A percentile compares a stretch with the other conserved stretches of the same genome.
phyloP scores from a whole-genome alignment of 2,329 filamentous ascomycete species.

The Cladorrhinum sp. region DNA sequence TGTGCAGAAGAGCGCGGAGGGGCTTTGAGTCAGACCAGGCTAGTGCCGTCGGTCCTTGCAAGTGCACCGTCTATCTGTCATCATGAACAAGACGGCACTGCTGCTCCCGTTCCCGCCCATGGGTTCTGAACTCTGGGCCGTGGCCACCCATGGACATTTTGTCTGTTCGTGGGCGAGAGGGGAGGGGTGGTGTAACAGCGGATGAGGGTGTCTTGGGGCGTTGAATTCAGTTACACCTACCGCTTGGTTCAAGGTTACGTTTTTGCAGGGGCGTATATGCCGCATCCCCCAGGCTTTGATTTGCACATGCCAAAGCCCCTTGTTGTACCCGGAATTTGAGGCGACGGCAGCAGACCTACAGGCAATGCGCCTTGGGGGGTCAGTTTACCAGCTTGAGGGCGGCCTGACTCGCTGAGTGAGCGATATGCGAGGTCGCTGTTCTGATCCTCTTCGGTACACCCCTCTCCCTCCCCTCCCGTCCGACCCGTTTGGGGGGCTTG shows the following conservation, averaged over 20 bases:
- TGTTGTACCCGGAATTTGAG: constrained; percentile 19
- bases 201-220: background rate
- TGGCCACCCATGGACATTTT: background rate
- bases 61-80: constrained; percentile 8
- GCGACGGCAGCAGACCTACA: constrained; percentile 15
- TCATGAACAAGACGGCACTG: constrained; percentile 8
- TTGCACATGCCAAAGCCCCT: constrained; percentile 28
- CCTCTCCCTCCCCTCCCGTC: constrained; percentile 20
- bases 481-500: constrained; percentile 14
- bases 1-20: background rate
- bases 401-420: constrained; percentile 32
- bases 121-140: background rate
- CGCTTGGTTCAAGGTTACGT: constrained; percentile 14
- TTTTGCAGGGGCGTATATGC: constrained; percentile 27
- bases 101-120: constrained; percentile 7
- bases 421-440: constrained; percentile 13
- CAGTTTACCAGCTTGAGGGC: constrained; percentile 27
- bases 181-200: background rate
- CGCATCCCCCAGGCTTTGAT: constrained; percentile 24
- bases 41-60: constrained; percentile 10
- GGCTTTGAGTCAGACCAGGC: constrained; percentile 4
- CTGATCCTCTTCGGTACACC: constrained; percentile 18
- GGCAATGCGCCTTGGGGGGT: constrained; percentile 16
- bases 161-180: background rate
- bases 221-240: constrained; percentile 16